A percentile compares a stretch with the other conserved stretches of the same genome.
phyloP scores from a whole-genome alignment of 2,329 filamentous ascomycete genomes.

The Pseudogymnoascus sp. region DNA sequence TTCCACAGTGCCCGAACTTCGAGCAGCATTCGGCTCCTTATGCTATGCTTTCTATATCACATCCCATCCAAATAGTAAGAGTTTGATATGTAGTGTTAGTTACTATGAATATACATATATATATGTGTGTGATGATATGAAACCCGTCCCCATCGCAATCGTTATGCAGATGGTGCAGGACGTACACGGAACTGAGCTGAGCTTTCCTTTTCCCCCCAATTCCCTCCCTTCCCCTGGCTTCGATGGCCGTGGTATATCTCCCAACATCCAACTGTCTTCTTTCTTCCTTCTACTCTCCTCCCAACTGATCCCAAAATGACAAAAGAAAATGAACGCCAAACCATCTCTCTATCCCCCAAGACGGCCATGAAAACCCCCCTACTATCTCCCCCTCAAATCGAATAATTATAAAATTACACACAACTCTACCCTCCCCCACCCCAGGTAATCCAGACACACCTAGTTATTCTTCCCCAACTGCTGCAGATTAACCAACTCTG shows the following conservation, averaged over 20 bases:
- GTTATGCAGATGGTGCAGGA: background rate
- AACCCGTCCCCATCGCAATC: background rate
- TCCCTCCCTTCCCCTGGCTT: background rate
- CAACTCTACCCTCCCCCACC: too few relatives aligned
- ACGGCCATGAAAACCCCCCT: background rate
- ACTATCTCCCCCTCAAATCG: background rate
- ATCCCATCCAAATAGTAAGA: too few relatives aligned
- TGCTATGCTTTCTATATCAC: too few relatives aligned
- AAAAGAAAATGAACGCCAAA: background rate
- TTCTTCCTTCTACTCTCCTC: background rate
- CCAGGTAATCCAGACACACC: background rate
- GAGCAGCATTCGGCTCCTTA: too few relatives aligned
- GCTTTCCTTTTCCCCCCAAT: background rate
- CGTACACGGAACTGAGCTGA: background rate
- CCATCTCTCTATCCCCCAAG: conserved; percentile 2
- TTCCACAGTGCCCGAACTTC: too few relatives aligned
- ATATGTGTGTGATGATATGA: background rate
- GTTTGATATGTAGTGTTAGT: too few relatives aligned
- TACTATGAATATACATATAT: background rate
- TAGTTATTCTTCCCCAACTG: conserved; percentile 53
- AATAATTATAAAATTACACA: background rate
- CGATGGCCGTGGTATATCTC: background rate
- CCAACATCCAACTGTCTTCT: background rate
- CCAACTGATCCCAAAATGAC: background rate
- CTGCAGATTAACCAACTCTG: conserved; percentile 72